Evolutionary conservation across 2,329 filamentous ascomycete genomes (phyloP), one percentile per base, ranked within the genome.

Genomic region (Curvularia spicifera): DNA sequence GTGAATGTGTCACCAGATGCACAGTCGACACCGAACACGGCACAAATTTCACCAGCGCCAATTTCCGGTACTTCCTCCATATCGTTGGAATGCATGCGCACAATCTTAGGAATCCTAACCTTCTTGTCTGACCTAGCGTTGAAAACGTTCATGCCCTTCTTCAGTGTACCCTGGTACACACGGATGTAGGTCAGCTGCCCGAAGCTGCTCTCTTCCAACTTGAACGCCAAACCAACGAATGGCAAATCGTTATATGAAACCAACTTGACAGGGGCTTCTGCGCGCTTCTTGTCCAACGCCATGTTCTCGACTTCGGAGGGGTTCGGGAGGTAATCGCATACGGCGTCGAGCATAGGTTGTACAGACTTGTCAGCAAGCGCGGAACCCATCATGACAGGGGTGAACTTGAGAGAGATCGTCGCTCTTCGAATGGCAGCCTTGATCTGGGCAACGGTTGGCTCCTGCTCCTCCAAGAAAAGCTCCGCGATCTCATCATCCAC

Each of bases 41-140:
- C 95, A 76, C 95, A 99, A 65, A 99, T 99, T 79, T 99, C 95
- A 78, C 95, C 95, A 53, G 95, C 94, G 51, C 93, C 92, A 63
- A 99, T 90, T 78, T 97, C 93, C 55, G 81, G 83, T 29, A 97
- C 92, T 74, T 99, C 95, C 78, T 99, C 95, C 94, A 99, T 97
- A 75, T 99, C 95, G 76, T 98, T 97, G 45, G 93, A 97, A 83
- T 99, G 95, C 95, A 99, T 99, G 63, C 95, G 92, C 62, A 99
- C 95, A 71, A 99, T 98, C 74, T 94, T 91, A 20, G 95, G 95
- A 57, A 99, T 89, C 79, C 96, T 93, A 75, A 99, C 90, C 83
- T 94, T 97, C 85, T 97, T 97, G 78, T 94, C 91, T 64, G 87
- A 96, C 69, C 93, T 89, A 8, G 93, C 93, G 79, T 98, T 99